phyloP scores from a whole-genome alignment of 768 basidiomycete species.

The Macrocybe gigantea region DNA sequence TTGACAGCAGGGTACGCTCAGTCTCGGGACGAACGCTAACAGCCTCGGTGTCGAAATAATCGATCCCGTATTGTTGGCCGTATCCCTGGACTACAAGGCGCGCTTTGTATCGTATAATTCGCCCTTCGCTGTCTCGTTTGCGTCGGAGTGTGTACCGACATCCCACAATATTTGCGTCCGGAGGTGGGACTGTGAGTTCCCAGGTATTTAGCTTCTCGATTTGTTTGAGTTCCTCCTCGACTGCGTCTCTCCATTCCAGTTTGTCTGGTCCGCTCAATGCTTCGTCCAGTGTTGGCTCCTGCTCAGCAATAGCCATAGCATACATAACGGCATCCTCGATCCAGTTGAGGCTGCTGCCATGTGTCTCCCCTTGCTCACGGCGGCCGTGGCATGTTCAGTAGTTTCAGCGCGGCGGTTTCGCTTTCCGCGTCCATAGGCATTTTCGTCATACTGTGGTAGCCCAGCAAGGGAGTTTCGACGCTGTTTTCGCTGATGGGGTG shows the following conservation, averaged over 20 bases:
- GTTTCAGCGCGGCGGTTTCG: too few relatives aligned
- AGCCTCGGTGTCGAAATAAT: background rate
- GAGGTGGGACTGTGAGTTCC: constrained; percentile 3
- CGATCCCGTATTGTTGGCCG: constrained; percentile 10
- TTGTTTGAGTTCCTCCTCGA: background rate
- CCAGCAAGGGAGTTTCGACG: constrained; percentile 3
- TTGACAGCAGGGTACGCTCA: background rate
- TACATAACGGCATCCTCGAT: too few relatives aligned
- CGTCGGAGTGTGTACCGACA: constrained; percentile 13
- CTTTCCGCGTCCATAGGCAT: constrained; percentile 2
- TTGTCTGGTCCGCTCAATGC: constrained; percentile 4
- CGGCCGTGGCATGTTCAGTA: too few relatives aligned
- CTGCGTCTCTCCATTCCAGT: background rate
- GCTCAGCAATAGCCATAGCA: too few relatives aligned
- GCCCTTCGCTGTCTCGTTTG: constrained; percentile 18
- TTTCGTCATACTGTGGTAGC: constrained; percentile 1
- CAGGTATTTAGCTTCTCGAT: background rate
- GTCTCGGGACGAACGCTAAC: background rate
- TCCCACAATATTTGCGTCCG: constrained; percentile 10
- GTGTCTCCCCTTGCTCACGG: too few relatives aligned
- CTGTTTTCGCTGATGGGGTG: background rate
- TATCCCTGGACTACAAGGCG: constrained; percentile 19
- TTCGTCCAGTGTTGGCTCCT: constrained; percentile 16
- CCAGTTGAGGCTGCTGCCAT: too few relatives aligned
- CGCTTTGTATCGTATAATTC: constrained; percentile 20